phyloP scores from a whole-genome alignment of 2,329 filamentous ascomycete genomes.

The Curvularia verruculosa region DNA sequence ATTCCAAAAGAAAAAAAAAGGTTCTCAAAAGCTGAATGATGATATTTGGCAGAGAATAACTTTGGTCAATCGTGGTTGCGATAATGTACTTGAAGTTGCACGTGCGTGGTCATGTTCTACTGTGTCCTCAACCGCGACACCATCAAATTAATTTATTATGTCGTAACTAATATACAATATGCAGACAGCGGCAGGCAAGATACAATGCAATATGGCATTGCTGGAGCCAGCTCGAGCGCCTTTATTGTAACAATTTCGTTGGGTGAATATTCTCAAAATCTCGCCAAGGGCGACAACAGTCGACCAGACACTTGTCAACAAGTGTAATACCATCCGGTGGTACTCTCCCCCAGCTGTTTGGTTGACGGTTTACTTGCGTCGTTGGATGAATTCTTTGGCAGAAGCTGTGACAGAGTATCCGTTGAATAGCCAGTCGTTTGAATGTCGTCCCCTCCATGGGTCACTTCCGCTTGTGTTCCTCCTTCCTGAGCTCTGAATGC shows the following conservation, averaged over 20 bases:
- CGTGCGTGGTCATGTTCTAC: background rate
- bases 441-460: conserved; percentile 47
- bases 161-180: conserved; percentile 8
- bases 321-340: conserved; percentile 31
- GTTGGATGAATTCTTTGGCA: conserved; percentile 39
- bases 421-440: conserved; percentile 49
- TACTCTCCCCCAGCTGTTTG: conserved; percentile 10
- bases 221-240: background rate
- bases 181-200: background rate
- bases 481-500: conserved; percentile 31
- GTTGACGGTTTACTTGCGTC: conserved; percentile 27
- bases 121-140: background rate
- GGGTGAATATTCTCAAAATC: background rate
- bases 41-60: background rate
- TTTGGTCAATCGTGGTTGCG: background rate
- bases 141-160: background rate
- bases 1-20: background rate
- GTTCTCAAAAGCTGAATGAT: background rate
- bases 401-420: conserved; percentile 48
- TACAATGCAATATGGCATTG: background rate
- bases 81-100: background rate
- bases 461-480: conserved; percentile 42
- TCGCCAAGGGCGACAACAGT: conserved; percentile 2
- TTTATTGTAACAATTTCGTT: background rate
- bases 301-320: conserved; percentile 28